phyloP scores from a whole-genome alignment of 2,329 filamentous ascomycete species.

The Thelonectria rubi region DNA sequence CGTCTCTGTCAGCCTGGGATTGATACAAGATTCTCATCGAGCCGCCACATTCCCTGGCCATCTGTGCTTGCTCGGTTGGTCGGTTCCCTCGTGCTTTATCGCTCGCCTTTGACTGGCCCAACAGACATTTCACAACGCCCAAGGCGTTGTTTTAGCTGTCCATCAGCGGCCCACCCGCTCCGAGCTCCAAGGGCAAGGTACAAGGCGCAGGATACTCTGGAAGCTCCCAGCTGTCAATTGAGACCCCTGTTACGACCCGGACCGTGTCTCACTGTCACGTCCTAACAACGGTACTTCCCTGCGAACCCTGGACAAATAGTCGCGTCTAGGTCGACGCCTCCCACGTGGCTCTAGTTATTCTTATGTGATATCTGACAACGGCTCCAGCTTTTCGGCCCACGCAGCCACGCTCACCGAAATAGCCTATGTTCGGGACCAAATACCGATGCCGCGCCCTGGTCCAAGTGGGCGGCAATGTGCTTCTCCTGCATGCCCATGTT shows the following conservation, averaged over 20 bases:
- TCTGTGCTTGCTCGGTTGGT: constrained; percentile 1
- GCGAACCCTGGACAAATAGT: constrained; percentile 26
- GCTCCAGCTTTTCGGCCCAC: constrained; percentile 31
- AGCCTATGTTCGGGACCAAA: constrained; percentile 28
- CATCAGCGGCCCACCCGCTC: constrained; percentile 3
- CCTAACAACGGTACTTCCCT: constrained; percentile 12
- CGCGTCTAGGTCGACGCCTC: constrained; percentile 30
- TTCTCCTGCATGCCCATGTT: constrained; percentile 2
- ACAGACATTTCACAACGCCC: constrained; percentile 10
- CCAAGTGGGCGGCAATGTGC: constrained; percentile 9
- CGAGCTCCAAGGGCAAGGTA: constrained; percentile 16
- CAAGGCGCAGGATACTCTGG: constrained; percentile 27
- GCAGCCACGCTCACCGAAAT: constrained; percentile 19
- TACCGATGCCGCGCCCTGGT: constrained; percentile 26
- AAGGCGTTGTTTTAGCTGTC: constrained; percentile 18
- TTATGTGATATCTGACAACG: constrained; percentile 28
- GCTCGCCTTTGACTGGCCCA: constrained; percentile 35
- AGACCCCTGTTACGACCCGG: constrained; percentile 29
- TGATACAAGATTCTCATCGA: constrained; percentile 28
- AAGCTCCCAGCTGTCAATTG: constrained; percentile 14
- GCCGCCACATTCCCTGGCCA: constrained; percentile 1
- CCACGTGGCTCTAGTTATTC: constrained; percentile 36
- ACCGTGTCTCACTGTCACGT: constrained; percentile 34
- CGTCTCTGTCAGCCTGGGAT: constrained; percentile 22
- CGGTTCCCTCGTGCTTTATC: constrained; percentile 36